Conservation (phyloP, 2,329 filamentous ascomycete species). For the Claviceps pazoutovae region DNA sequence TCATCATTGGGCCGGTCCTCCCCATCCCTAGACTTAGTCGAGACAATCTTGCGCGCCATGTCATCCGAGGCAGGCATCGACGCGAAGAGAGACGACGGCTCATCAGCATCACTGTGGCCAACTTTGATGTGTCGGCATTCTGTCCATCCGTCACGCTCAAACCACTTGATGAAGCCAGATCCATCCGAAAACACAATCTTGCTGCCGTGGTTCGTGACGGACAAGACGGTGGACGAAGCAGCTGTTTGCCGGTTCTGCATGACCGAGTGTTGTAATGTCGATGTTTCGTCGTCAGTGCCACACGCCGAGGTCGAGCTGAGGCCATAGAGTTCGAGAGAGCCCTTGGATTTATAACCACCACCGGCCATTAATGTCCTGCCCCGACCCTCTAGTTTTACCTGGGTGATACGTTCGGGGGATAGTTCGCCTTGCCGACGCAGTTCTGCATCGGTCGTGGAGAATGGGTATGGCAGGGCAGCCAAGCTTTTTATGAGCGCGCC, state of each 20-base stretch:
- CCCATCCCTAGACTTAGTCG: constrained; percentile 31
- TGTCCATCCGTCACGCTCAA: constrained; percentile 67
- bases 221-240: constrained; percentile 66
- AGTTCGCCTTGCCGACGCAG: constrained; percentile 40
- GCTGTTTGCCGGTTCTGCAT: constrained; percentile 76
- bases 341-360: constrained; percentile 84
- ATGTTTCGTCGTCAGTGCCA: constrained; percentile 12
- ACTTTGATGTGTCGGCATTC: constrained; percentile 42
- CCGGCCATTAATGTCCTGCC: constrained; percentile 64
- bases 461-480: constrained; percentile 53
- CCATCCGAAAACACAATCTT: constrained; percentile 74
- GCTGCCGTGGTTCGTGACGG: constrained; percentile 68
- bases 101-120: constrained; percentile 36
- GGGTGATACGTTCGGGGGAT: constrained; percentile 37
- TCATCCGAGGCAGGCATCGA: constrained; percentile 44
- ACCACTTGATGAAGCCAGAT: constrained; percentile 75
- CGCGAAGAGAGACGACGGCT: constrained; percentile 35
- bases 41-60: constrained; percentile 67
- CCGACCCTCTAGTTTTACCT: constrained; percentile 35
- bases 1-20: constrained; percentile 35
- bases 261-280: constrained; percentile 27
- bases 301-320: constrained; percentile 24
- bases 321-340: constrained; percentile 77
- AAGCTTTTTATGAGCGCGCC: constrained; percentile 67
- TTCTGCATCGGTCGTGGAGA: constrained; percentile 48